Percentiles rank a stretch among this genome's conserved stretches.
Conservation (phyloP, 805 yeast genomes). For the Grigorovia transvaalensis region DNA sequence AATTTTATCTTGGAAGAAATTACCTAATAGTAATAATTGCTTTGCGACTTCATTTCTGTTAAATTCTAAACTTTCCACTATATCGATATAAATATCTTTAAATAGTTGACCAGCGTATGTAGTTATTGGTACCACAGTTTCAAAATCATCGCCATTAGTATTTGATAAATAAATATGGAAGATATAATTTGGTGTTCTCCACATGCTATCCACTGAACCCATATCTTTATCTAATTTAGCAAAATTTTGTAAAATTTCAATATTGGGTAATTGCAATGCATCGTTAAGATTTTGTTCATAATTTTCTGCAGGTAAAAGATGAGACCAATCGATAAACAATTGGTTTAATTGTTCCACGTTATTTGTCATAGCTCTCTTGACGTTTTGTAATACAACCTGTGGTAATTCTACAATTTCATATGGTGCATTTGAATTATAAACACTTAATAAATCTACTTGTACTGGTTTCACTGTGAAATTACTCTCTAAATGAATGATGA, state of each 20-base stretch:
- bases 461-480: slow-evolving; percentile 14
- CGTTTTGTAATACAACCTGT: slow-evolving; percentile 43
- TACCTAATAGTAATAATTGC: slow-evolving; percentile 65
- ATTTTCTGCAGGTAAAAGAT: slow-evolving; percentile 28
- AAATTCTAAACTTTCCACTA: slow-evolving; percentile 72
- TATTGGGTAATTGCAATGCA: slow-evolving; percentile 28
- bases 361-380: slow-evolving; percentile 30
- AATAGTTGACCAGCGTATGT: slow-evolving; percentile 50
- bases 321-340: slow-evolving; percentile 32
- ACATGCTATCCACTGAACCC: slow-evolving; percentile 53
- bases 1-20: slow-evolving; percentile 54
- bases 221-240: slow-evolving; percentile 27
- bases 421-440: slow-evolving; percentile 30
- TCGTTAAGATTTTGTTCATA: slow-evolving; percentile 26
- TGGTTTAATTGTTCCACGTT: slow-evolving; percentile 33
- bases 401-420: slow-evolving; percentile 42
- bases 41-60: slow-evolving; percentile 80
- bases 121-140: slow-evolving; percentile 51
- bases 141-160: slow-evolving; percentile 39
- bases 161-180: slow-evolving; percentile 51
- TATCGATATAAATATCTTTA: slow-evolving; percentile 66
- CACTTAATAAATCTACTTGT: slow-evolving; percentile 17
- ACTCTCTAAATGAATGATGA: slow-evolving; percentile 37
- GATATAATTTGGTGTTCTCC: slow-evolving; percentile 53
- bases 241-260: slow-evolving; percentile 27